A percentile compares a stretch with the other conserved stretches of the same genome.
These are phyloP conservation scores for Trichoderma reesei DNA, from an alignment of 495 filamentous ascomycete species.

Conservation along the genomic window DNA sequence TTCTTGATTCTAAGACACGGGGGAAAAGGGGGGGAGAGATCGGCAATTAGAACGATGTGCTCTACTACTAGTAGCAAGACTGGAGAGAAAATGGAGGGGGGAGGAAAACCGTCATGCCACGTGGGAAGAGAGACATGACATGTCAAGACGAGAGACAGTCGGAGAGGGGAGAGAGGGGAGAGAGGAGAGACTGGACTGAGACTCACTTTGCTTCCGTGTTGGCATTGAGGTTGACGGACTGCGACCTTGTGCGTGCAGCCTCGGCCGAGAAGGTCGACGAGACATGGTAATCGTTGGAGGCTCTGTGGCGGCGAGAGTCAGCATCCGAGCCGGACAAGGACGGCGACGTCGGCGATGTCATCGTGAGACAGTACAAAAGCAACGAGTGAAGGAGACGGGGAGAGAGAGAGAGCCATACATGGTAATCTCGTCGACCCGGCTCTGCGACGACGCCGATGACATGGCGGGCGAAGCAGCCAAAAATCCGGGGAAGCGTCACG, in stretches of 20 bases:
- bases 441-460: constrained; percentile 2
- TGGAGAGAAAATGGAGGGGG: neutral
- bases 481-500: constrained; percentile 9
- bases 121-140: neutral
- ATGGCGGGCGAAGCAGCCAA: neutral
- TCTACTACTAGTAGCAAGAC: too few species aligned
- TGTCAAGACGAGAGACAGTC: too few species aligned
- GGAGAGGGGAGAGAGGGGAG: too few species aligned
- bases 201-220: constrained; percentile 39
- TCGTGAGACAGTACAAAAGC: too few species aligned
- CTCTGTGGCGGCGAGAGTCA: constrained; percentile 8
- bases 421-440: constrained; percentile 1
- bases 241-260: neutral
- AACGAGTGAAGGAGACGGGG: neutral
- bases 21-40: too few species aligned
- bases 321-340: neutral
- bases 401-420: neutral
- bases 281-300: constrained; percentile 6
- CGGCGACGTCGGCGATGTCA: too few species aligned
- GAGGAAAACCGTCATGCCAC: too few species aligned
- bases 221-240: constrained; percentile 31
- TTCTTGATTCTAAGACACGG: constrained; percentile 29
- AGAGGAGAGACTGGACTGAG: neutral
- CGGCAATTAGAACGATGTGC: neutral
- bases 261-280: constrained; percentile 6